phyloP scores from a whole-genome alignment of 441 rosid species.

The Gossypium trilobum region DNA sequence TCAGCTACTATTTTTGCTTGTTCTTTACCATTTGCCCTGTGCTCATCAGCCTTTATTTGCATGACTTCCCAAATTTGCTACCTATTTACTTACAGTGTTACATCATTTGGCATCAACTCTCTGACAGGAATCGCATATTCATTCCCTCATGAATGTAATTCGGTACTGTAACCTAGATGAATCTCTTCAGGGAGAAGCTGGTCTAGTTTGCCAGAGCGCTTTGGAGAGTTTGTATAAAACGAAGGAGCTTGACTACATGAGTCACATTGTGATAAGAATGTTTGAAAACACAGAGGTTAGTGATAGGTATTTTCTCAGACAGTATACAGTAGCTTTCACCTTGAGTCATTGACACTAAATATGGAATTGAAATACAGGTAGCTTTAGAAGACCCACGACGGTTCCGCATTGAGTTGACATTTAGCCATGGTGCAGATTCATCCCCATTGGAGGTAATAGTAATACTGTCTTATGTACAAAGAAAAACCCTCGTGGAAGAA shows the following conservation, averaged over 20 bases:
- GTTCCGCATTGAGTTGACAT: constrained; percentile 86
- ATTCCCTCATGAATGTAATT: constrained; percentile 95
- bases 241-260: constrained; percentile 99
- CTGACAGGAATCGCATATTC: constrained; percentile 93
- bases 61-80: neutral
- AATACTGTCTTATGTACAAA: neutral
- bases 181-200: constrained; percentile 89
- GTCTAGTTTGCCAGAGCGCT: constrained; percentile 70
- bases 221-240: constrained; percentile 83
- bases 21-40: constrained; percentile 8
- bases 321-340: neutral
- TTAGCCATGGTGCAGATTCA: constrained; percentile 98
- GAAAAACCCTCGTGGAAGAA: neutral
- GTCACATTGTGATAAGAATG: constrained; percentile 89
- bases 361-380: constrained; percentile 42
- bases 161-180: constrained; percentile 96
- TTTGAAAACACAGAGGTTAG: constrained; percentile 83
- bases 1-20: neutral
- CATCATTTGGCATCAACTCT: neutral
- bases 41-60: neutral
- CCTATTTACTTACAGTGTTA: neutral
- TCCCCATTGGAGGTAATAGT: constrained; percentile 77
- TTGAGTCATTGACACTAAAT: neutral
- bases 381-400: constrained; percentile 76
- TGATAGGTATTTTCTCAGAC: neutral